Conservation (phyloP, 257 asterid species). For the Plantago ovata region DNA sequence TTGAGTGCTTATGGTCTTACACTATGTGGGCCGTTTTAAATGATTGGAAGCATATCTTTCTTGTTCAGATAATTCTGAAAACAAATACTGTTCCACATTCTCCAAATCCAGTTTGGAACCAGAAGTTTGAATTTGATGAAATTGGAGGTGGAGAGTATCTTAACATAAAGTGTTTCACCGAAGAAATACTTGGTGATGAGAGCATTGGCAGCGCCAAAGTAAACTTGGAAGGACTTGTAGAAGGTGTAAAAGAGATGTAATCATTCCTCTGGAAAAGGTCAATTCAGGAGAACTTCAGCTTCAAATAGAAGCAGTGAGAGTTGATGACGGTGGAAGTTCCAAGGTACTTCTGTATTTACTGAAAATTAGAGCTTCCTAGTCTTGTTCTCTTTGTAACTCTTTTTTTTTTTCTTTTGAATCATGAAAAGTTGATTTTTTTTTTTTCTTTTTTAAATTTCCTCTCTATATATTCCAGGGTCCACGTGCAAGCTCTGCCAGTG, state of each 20-base stretch:
- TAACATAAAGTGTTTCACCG: conserved; percentile 71
- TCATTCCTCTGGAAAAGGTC: conserved; percentile 88
- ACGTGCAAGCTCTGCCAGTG: conserved; percentile 38
- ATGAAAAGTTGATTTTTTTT: background rate
- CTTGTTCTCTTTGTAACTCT: background rate
- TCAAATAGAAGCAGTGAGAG: conserved; percentile 68
- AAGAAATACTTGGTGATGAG: conserved; percentile 86
- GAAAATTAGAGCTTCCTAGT: background rate
- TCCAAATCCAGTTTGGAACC: conserved; percentile 76
- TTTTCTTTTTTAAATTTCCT: background rate
- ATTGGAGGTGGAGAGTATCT: conserved; percentile 82
- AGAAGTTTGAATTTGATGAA: conserved; percentile 92
- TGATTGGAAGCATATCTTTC: background rate
- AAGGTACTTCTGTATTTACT: conserved; percentile 39
- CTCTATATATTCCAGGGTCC: conserved; percentile 47
- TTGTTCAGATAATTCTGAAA: conserved; percentile 52
- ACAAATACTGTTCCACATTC: conserved; percentile 65
- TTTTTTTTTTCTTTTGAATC: background rate
- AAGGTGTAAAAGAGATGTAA: conserved; percentile 75
- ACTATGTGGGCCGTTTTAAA: background rate
- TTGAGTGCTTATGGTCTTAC: background rate
- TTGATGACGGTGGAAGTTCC: conserved; percentile 46
- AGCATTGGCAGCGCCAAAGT: conserved; percentile 94
- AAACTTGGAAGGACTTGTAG: conserved; percentile 87
- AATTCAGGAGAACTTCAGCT: conserved; percentile 86